A percentile compares a stretch with the other conserved stretches of the same genome.
Evolutionary conservation across 495 filamentous ascomycete species (phyloP).

Genomic region (Parachaetomium inaequale): DNA sequence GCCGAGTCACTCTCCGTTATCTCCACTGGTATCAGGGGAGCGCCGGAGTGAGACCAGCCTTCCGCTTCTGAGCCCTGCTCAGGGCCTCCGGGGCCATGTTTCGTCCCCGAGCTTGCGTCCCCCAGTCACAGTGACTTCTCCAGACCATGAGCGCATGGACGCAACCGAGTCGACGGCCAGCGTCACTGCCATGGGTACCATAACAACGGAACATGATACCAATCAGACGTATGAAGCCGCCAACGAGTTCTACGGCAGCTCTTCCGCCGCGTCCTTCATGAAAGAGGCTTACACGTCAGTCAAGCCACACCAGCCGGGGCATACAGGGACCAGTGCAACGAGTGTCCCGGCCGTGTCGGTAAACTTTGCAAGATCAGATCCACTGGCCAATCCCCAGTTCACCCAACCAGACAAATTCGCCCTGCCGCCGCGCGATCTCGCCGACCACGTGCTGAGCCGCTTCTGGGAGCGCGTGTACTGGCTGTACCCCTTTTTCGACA

Average conservation of each 20-base stretch:
- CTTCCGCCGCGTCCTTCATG: slow-evolving; percentile 45
- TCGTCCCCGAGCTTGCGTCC: background rate
- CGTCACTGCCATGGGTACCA: slow-evolving; percentile 40
- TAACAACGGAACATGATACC: slow-evolving; percentile 28
- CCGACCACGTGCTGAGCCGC: slow-evolving; percentile 43
- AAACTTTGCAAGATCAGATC: background rate
- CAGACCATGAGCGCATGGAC: slow-evolving; percentile 8
- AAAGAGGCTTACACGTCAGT: slow-evolving; percentile 37
- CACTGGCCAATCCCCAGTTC: background rate
- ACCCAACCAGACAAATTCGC: slow-evolving; percentile 19
- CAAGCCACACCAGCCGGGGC: slow-evolving; percentile 5
- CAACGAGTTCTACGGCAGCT: slow-evolving; percentile 43
- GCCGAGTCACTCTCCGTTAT: background rate
- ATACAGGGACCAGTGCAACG: background rate
- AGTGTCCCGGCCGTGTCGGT: background rate
- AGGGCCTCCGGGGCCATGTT: background rate
- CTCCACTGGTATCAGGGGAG: background rate
- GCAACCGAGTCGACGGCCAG: slow-evolving; percentile 26
- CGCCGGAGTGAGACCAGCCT: background rate
- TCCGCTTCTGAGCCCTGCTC: background rate
- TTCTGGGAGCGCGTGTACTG: slow-evolving; percentile 44
- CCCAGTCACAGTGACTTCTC: background rate
- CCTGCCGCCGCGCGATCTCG: slow-evolving; percentile 42
- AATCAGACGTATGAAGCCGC: slow-evolving; percentile 27
- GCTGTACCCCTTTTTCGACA: slow-evolving; percentile 48